A percentile compares a stretch with the other conserved stretches of the same genome.
Evolutionary conservation across 1,284 basidiomycete genomes (phyloP).

Genomic region (Cerioporus squamosus): DNA sequence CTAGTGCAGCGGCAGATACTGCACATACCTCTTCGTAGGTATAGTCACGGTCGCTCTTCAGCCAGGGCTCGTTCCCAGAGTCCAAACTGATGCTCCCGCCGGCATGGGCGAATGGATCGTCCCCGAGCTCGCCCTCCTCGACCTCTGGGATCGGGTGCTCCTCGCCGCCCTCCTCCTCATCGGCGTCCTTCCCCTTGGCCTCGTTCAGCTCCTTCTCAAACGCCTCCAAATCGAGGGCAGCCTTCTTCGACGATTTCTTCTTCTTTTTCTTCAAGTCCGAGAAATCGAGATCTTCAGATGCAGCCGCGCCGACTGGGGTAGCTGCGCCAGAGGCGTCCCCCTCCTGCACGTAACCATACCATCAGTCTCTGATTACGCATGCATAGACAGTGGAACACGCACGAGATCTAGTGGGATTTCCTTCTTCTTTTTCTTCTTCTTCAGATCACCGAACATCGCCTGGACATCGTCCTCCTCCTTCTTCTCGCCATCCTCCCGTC

Average conservation of each 20-base stretch:
- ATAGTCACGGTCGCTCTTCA: constrained; percentile 93
- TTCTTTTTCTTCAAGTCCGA: constrained; percentile 88
- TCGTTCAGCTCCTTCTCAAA: constrained; percentile 89
- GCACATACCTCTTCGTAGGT: constrained; percentile 84
- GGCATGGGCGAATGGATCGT: constrained; percentile 78
- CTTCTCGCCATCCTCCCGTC: constrained; percentile 43
- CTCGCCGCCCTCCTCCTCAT: constrained; percentile 56
- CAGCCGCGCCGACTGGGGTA: constrained; percentile 52
- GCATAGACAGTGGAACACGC: constrained; percentile 47
- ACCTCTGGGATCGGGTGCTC: constrained; percentile 55
- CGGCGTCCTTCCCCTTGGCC: constrained; percentile 65
- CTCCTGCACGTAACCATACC: constrained; percentile 42
- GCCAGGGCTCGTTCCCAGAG: constrained; percentile 83
- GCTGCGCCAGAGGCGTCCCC: constrained; percentile 66
- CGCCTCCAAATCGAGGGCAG: constrained; percentile 76
- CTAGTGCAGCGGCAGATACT: neutral
- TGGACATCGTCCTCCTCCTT: constrained; percentile 76
- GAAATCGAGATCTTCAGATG: constrained; percentile 76
- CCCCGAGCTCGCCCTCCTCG: constrained; percentile 83
- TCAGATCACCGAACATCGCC: constrained; percentile 86
- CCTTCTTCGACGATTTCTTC: constrained; percentile 80
- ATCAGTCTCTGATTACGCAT: neutral
- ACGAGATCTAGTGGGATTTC: constrained; percentile 86
- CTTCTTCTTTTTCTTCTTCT: constrained; percentile 95
- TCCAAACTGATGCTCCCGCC: constrained; percentile 61